Percentiles rank a stretch among this genome's conserved stretches.
Conservation (phyloP, 2,329 filamentous ascomycete genomes). For the Phoma sp. region DNA sequence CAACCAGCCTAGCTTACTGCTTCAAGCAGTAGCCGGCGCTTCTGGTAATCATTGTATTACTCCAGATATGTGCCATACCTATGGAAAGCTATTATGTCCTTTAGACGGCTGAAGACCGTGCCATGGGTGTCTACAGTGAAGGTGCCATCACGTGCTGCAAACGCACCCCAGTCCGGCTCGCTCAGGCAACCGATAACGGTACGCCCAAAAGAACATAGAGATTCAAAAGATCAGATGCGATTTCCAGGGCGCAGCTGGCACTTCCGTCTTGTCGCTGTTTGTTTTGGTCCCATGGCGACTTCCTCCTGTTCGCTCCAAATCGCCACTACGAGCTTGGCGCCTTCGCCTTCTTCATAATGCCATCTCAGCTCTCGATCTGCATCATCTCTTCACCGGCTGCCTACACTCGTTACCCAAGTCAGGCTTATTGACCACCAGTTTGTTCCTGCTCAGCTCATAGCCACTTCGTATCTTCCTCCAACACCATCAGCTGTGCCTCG, state of each 20-base stretch:
- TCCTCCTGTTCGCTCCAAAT: constrained; percentile 13
- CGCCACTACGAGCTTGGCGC: constrained; percentile 26
- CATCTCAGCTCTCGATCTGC: constrained; percentile 7
- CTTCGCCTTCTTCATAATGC: constrained; percentile 20
- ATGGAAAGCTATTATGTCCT: not conserved
- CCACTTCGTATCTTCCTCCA: constrained; percentile 28
- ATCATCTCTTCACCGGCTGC: constrained; percentile 23
- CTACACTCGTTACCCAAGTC: constrained; percentile 34
- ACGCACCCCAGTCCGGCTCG: not conserved
- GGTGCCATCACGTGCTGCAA: constrained; percentile 19
- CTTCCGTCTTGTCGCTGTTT: constrained; percentile 18
- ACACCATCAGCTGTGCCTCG: constrained; percentile 21
- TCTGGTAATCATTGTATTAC: constrained; percentile 3
- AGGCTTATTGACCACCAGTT: constrained; percentile 22
- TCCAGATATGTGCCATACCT: not conserved
- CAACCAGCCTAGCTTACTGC: constrained; percentile 19
- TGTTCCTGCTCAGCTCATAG: constrained; percentile 21
- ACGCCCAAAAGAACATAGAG: not conserved
- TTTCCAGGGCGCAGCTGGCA: not conserved
- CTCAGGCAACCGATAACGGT: not conserved
- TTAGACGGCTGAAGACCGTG: not conserved
- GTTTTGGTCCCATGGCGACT: constrained; percentile 24
- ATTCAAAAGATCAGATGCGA: constrained; percentile 3
- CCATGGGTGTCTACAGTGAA: constrained; percentile 16
- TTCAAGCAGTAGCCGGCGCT: not conserved